Percentiles rank a stretch among this genome's conserved stretches.
phyloP scores from a whole-genome alignment of 257 asterid species.

The Hygrophila difformis region DNA sequence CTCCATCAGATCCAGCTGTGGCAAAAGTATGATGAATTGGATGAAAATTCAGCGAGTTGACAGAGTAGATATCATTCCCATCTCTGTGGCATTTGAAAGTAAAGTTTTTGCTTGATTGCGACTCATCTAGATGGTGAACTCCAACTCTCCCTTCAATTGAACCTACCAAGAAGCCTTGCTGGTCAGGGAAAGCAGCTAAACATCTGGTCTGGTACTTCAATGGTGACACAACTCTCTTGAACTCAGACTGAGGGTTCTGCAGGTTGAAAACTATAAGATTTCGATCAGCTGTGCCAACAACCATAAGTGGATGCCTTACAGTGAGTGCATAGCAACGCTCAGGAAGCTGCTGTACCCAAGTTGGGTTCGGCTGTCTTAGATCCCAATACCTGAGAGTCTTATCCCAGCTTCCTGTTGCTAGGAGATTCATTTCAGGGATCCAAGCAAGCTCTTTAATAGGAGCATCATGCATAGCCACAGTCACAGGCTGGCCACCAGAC shows the following conservation, averaged over 20 bases:
- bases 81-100: constrained; percentile 98
- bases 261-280: no score
- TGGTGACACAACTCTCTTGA: constrained; percentile 76
- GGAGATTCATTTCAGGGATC: constrained; percentile 80
- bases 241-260: no score
- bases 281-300: no score
- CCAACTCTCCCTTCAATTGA: constrained; percentile 98
- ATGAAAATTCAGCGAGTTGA: constrained; percentile 81
- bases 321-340: no score
- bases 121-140: constrained; percentile 85
- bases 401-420: constrained; percentile 88
- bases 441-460: constrained; percentile 85
- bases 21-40: constrained; percentile 91
- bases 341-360: no score
- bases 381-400: constrained; percentile 74
- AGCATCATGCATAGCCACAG: constrained; percentile 90
- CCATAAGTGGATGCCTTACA: no score
- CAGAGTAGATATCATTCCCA: constrained; percentile 72
- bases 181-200: constrained; percentile 93
- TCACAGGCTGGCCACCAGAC: constrained; percentile 68
- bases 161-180: constrained; percentile 95
- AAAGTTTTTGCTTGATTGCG: constrained; percentile 68
- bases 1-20: constrained; percentile 91
- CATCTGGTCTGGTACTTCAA: constrained; percentile 93
- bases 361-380: no score